Percentiles rank a stretch among this genome's conserved stretches.
Conservation (phyloP, 108 stramenopile species). For the Nitzschia sp. region DNA sequence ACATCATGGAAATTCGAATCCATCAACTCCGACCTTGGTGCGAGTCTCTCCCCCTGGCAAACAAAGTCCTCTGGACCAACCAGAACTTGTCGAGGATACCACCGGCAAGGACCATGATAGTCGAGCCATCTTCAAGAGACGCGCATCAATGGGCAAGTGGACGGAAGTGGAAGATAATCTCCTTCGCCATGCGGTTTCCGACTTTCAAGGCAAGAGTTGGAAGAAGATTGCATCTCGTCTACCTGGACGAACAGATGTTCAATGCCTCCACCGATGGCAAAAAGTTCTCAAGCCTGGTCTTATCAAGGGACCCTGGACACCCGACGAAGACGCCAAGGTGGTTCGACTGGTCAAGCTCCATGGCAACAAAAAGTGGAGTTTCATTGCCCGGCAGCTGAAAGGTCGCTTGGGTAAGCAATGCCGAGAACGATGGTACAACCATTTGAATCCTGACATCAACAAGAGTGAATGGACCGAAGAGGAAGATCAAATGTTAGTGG, state of each 20-base stretch:
- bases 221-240: conserved; percentile 88
- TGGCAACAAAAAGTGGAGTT: conserved; percentile 90
- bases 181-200: conserved; percentile 82
- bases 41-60: background rate
- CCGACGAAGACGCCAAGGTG: conserved; percentile 90
- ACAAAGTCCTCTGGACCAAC: conserved; percentile 14
- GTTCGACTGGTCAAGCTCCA: conserved; percentile 68
- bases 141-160: conserved; percentile 89
- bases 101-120: conserved; percentile 17
- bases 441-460: conserved; percentile 94
- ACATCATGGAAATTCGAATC: conserved; percentile 11
- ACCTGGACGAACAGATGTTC: conserved; percentile 87
- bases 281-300: conserved; percentile 97
- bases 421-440: conserved; percentile 99
- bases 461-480: conserved; percentile 92
- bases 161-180: conserved; percentile 77
- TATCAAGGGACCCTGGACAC: conserved; percentile 97
- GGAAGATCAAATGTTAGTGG: conserved; percentile 84
- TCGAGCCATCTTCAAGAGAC: conserved; percentile 59
- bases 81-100: conserved; percentile 11
- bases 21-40: conserved; percentile 21
- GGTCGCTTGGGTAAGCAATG: conserved; percentile 98
- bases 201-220: conserved; percentile 92
- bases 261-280: conserved; percentile 99
- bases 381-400: conserved; percentile 89